Percentiles rank a stretch among this genome's conserved stretches.
phyloP scores from a whole-genome alignment of 2,329 filamentous ascomycete genomes.

The Fusarium duplospermum region DNA sequence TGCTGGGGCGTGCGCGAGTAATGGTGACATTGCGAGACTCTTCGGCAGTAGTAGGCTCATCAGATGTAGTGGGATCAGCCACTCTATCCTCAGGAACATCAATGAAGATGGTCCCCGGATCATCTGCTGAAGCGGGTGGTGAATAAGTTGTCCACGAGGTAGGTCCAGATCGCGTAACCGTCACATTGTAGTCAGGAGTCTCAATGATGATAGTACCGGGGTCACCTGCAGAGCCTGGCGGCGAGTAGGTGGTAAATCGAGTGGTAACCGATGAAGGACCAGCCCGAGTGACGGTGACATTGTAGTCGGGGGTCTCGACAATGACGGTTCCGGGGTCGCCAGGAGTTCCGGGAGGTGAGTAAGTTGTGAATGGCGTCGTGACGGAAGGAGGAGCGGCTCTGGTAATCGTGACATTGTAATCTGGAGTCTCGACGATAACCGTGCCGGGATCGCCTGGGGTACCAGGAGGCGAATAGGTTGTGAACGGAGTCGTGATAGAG shows the following conservation, averaged over 20 bases:
- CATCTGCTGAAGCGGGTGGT: not conserved
- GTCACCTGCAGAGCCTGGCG: constrained; percentile 18
- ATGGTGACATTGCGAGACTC: constrained; percentile 19
- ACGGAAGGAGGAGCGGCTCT: not conserved
- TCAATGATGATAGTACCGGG: constrained; percentile 29
- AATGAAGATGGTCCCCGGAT: not conserved
- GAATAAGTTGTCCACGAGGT: not conserved
- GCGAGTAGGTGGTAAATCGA: not conserved
- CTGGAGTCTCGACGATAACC: constrained; percentile 13
- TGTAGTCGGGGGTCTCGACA: constrained; percentile 14
- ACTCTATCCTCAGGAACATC: not conserved
- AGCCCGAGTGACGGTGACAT: constrained; percentile 13
- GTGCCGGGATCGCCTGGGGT: constrained; percentile 25
- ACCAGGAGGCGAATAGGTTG: constrained; percentile 19
- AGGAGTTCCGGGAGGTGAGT: not conserved
- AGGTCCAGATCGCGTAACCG: not conserved
- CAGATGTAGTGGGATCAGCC: not conserved
- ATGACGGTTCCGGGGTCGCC: constrained; percentile 9
- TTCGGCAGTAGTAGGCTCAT: not conserved
- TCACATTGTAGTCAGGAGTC: constrained; percentile 14
- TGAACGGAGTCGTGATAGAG: constrained; percentile 24
- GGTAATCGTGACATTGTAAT: constrained; percentile 7
- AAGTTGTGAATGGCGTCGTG: not conserved
- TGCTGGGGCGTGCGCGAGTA: constrained; percentile 17
- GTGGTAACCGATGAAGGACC: not conserved